Conservation (phyloP, 2,329 filamentous ascomycete genomes). For the Ophioceras dolichostomum region DNA sequence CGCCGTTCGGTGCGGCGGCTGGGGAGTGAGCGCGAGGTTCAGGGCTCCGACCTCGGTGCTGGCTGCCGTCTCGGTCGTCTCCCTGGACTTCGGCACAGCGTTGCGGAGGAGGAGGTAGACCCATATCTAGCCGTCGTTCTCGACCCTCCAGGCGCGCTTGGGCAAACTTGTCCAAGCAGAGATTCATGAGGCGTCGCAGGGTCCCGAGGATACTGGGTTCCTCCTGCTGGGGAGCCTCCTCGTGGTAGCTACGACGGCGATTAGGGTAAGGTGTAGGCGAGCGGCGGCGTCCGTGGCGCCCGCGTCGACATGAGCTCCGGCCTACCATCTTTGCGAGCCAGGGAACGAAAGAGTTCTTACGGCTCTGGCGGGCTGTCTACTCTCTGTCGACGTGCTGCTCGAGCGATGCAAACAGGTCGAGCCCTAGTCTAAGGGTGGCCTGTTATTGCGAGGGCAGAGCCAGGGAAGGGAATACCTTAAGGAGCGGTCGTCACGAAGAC, state of each 20-base stretch:
- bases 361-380: background rate
- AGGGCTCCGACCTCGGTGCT: too few relatives aligned
- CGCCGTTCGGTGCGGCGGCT: too few relatives aligned
- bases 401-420: background rate
- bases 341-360: background rate
- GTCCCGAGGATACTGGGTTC: background rate
- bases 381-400: background rate
- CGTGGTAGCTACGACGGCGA: background rate
- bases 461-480: too few relatives aligned
- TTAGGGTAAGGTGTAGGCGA: constrained; percentile 1
- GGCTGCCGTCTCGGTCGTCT: background rate
- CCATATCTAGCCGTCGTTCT: background rate
- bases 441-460: too few relatives aligned
- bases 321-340: background rate
- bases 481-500: too few relatives aligned
- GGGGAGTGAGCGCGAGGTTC: too few relatives aligned
- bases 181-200: too few relatives aligned
- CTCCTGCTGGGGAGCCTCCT: background rate
- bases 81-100: background rate
- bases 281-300: background rate
- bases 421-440: background rate
- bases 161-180: too few relatives aligned
- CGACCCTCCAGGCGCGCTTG: too few relatives aligned
- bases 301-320: too few relatives aligned
- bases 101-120: too few relatives aligned